These are phyloP conservation scores for Liquidambar formosana DNA, from an alignment of 164 flowering plant genomes.

Conservation along the genomic window DNA sequence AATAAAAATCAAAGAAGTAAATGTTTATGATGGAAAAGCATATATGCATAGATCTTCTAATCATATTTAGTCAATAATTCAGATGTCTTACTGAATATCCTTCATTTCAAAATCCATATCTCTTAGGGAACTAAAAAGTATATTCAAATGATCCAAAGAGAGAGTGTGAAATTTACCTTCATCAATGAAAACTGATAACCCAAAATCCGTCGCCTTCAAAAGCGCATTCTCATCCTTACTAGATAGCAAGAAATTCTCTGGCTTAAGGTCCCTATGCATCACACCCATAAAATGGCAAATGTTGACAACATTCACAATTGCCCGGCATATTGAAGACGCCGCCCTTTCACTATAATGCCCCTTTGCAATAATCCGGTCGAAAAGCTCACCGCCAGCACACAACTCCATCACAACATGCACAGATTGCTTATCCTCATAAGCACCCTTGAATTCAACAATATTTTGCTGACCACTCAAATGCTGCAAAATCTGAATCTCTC, in stretches of 20 bases:
- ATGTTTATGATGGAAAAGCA: too few species aligned
- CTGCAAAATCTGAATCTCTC: constrained; percentile 94
- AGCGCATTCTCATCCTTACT: constrained; percentile 66
- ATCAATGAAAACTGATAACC: constrained; percentile 88
- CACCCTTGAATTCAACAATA: constrained; percentile 90
- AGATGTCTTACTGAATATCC: background rate
- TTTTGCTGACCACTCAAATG: constrained; percentile 88
- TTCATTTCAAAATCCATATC: too few species aligned
- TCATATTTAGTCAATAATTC: background rate
- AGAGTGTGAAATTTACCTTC: constrained; percentile 52
- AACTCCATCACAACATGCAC: constrained; percentile 93
- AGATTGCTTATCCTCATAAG: constrained; percentile 82
- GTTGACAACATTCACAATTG: constrained; percentile 82
- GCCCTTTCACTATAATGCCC: constrained; percentile 88
- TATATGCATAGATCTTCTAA: too few species aligned
- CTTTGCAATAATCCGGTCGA: constrained; percentile 86
- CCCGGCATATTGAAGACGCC: constrained; percentile 73
- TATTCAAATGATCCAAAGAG: background rate
- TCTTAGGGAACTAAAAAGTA: background rate
- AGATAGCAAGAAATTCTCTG: constrained; percentile 92
- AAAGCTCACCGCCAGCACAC: constrained; percentile 93
- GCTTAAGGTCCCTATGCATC: constrained; percentile 94
- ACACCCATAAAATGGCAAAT: constrained; percentile 96
- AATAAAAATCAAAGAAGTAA: too few species aligned
- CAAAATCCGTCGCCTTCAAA: constrained; percentile 93